Evolutionary conservation across 1,284 basidiomycete species (phyloP).

Genomic region (Bondarzewia mesenterica): DNA sequence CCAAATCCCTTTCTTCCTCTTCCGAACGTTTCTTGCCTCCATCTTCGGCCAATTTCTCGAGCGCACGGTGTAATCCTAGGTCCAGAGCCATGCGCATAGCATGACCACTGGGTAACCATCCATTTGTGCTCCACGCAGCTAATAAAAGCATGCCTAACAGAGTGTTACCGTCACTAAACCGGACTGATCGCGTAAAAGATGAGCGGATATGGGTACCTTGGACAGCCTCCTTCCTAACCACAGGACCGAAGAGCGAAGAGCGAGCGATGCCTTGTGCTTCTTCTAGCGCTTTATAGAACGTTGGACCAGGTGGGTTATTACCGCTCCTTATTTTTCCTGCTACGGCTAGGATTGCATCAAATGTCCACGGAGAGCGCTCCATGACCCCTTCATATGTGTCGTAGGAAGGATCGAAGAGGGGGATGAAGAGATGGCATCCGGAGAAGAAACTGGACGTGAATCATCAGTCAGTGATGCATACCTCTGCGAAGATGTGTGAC

Average conservation of each 20-base stretch:
- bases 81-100: constrained; percentile 94
- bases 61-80: constrained; percentile 81
- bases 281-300: constrained; percentile 86
- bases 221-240: constrained; percentile 90
- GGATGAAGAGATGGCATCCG: constrained; percentile 92
- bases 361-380: constrained; percentile 90
- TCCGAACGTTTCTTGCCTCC: constrained; percentile 60
- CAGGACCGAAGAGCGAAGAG: constrained; percentile 85
- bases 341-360: constrained; percentile 84
- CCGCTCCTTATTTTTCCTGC: constrained; percentile 88
- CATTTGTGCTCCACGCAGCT: constrained; percentile 90
- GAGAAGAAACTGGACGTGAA: constrained; percentile 73
- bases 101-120: constrained; percentile 88
- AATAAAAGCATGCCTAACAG: constrained; percentile 74
- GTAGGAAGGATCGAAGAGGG: constrained; percentile 83
- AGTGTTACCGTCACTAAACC: not conserved
- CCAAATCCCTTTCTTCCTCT: constrained; percentile 82
- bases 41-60: constrained; percentile 83
- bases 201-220: constrained; percentile 74
- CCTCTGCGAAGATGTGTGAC: constrained; percentile 5
- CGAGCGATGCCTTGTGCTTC: constrained; percentile 92
- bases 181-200: not conserved
- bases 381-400: constrained; percentile 87
- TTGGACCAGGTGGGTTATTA: constrained; percentile 73
- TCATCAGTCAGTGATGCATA: constrained; percentile 17